A percentile compares a stretch with the other conserved stretches of the same genome.
Evolutionary conservation across 805 yeast species (phyloP).

Genomic region (Candida suzukii): DNA sequence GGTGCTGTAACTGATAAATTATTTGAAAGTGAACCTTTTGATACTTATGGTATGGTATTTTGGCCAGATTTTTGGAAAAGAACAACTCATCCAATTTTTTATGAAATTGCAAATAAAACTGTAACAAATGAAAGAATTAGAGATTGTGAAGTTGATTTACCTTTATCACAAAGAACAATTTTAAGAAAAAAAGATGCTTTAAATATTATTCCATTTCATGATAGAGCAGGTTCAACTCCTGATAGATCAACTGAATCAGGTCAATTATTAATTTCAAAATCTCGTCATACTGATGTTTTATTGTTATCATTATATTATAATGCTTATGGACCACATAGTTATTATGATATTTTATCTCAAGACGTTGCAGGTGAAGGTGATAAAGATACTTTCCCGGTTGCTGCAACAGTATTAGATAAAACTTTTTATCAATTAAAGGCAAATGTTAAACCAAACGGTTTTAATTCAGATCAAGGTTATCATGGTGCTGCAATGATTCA

Average conservation of each 20-base stretch:
- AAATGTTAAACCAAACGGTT: constrained; percentile 44
- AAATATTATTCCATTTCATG: constrained; percentile 37
- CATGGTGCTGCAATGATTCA: constrained; percentile 45
- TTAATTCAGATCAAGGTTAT: constrained; percentile 26
- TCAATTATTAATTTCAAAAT: constrained; percentile 43
- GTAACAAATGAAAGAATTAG: constrained; percentile 25
- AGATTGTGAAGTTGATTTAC: constrained; percentile 20
- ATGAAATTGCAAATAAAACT: constrained; percentile 34
- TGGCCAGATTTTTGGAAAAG: constrained; percentile 61
- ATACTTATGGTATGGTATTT: constrained; percentile 39
- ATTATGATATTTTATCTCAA: constrained; percentile 39
- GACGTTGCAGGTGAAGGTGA: constrained; percentile 51
- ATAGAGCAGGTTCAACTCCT: constrained; percentile 44
- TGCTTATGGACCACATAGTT: constrained; percentile 41
- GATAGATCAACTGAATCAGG: constrained; percentile 53
- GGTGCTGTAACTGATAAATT: constrained; percentile 37
- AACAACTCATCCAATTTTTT: constrained; percentile 44
- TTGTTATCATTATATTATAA: constrained; percentile 46
- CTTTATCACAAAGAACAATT: constrained; percentile 11
- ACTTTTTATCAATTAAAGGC: constrained; percentile 44
- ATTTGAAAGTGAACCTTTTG: constrained; percentile 51
- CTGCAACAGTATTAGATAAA: constrained; percentile 35
- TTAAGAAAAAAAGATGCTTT: constrained; percentile 5
- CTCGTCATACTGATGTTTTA: constrained; percentile 39
- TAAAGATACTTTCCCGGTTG: constrained; percentile 52